A percentile compares a stretch with the other conserved stretches of the same genome.
Conservation (phyloP, 805 yeast genomes). For the Schizosaccharomyces octosporus region DNA sequence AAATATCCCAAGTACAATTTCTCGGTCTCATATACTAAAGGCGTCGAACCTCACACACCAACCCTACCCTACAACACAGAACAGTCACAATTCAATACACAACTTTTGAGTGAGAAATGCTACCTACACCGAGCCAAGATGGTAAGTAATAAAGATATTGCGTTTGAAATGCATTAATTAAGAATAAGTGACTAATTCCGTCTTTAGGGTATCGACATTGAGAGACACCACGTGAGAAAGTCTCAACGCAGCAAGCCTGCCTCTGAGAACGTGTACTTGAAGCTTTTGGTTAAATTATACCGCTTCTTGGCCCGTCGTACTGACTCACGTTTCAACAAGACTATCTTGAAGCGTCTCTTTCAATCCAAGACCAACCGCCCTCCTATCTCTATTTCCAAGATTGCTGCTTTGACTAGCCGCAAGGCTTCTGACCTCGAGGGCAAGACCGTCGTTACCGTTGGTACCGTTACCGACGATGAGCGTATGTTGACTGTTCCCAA, state of each 20-base stretch:
- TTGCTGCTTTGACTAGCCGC: constrained; percentile 24
- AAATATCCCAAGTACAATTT: too few relatives aligned
- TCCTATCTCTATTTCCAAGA: constrained; percentile 89
- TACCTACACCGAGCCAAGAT: constrained; percentile 1
- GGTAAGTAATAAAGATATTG: not conserved
- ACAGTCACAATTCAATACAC: not conserved
- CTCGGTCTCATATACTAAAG: not conserved
- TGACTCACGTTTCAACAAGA: constrained; percentile 91
- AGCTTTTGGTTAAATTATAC: constrained; percentile 91
- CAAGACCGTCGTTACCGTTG: constrained; percentile 83
- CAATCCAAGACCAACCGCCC: constrained; percentile 98
- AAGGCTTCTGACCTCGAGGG: constrained; percentile 62
- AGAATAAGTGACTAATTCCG: not conserved
- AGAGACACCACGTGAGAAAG: constrained; percentile 85
- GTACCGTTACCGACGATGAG: constrained; percentile 96
- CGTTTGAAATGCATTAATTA: not conserved
- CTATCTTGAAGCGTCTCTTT: constrained; percentile 79
- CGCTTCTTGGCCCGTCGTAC: constrained; percentile 95
- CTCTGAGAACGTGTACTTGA: constrained; percentile 97
- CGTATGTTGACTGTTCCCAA: constrained; percentile 87
- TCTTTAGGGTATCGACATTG: constrained; percentile 29
- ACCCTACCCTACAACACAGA: not conserved
- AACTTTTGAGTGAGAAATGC: not conserved
- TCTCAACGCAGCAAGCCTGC: constrained; percentile 98
- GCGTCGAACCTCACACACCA: not conserved